phyloP scores from a whole-genome alignment of 225 moss, liverwort and hornwort species.

The Pseudoscleropodium purum region DNA sequence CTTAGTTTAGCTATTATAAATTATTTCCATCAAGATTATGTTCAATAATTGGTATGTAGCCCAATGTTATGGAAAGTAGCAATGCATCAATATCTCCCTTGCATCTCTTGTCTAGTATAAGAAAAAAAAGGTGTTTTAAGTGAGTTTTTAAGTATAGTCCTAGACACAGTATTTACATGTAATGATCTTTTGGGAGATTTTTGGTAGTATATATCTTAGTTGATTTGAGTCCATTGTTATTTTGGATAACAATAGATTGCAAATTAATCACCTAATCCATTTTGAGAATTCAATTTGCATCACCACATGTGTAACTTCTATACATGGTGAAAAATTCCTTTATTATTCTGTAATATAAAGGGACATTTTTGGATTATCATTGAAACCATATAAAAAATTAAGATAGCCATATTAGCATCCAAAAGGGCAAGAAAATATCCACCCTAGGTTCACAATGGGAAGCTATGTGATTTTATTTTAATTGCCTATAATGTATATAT shows the following conservation, averaged over 20 bases:
- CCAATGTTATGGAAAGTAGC: neutral
- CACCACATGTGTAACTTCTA: too few relatives aligned
- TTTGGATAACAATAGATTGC: too few relatives aligned
- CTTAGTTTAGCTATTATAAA: neutral
- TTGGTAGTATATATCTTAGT: too few relatives aligned
- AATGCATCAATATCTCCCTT: too few relatives aligned
- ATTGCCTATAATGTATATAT: neutral
- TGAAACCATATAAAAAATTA: neutral
- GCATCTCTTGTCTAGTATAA: too few relatives aligned
- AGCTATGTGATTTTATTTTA: neutral
- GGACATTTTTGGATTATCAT: neutral
- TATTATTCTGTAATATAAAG: neutral
- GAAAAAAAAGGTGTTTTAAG: too few relatives aligned
- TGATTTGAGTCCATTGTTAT: too few relatives aligned
- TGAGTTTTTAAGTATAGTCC: too few relatives aligned
- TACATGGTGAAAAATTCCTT: too few relatives aligned
- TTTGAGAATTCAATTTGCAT: too few relatives aligned
- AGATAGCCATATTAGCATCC: neutral
- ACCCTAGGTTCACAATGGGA: neutral
- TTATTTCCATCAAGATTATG: neutral
- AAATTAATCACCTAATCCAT: neutral
- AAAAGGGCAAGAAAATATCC: neutral
- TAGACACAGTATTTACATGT: too few relatives aligned
- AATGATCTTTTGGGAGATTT: too few relatives aligned
- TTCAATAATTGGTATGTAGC: fast-evolving